Evolutionary conservation across 2,329 filamentous ascomycete genomes (phyloP), one percentile per base, ranked within the genome.

Genomic region (Botrytis squamosa): DNA sequence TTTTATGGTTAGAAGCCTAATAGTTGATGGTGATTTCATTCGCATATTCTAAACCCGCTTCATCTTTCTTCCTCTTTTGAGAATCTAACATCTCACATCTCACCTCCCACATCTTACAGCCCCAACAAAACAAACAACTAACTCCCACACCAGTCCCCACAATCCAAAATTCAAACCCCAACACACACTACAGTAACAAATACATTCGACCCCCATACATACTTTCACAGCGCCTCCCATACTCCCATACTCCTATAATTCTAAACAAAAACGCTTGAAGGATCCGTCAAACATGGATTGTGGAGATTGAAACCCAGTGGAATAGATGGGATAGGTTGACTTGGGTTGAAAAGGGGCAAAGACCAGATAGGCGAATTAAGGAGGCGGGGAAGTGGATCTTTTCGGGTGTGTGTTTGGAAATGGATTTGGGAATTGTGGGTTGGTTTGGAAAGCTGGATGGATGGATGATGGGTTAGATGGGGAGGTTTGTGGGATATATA

Each of bases 281-380:
- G 20, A 9, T 22, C 0, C 0, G 8, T 1, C 44, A 18, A 29
- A 29, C 4, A 0, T n/a, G 6, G 3, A 9, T 55, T 3, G 49
- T 29, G 25, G n/a, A 29, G 52, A 55, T 29, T 55, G 49, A 29
- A 18, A n/a, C 25, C 14, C 5, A 8, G 52, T 29, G 25, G 42
- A 44, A 18, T 44, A 16, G 16, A 44, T 46, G 42, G 16, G 16
- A 44, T 18, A 18, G 44, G 52, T 18, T 55, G 25, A n/a, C 3
- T 18, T 6, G 14, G 12, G 16, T 29, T 55, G 49, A 25, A 25
- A 14, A 55, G n/a, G n/a, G 52, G 52, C 6, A 7, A n/a, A n/a
- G 52, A 55, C 1, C 1, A 55, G 52, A 55, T 55, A 55, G 52
- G 52, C n/a, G 52, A 18, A 55, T 55, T 29, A 29, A 55, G 52